Evolutionary conservation across 2,329 filamentous ascomycete species (phyloP).

Genomic region (Fusarium sp.): DNA sequence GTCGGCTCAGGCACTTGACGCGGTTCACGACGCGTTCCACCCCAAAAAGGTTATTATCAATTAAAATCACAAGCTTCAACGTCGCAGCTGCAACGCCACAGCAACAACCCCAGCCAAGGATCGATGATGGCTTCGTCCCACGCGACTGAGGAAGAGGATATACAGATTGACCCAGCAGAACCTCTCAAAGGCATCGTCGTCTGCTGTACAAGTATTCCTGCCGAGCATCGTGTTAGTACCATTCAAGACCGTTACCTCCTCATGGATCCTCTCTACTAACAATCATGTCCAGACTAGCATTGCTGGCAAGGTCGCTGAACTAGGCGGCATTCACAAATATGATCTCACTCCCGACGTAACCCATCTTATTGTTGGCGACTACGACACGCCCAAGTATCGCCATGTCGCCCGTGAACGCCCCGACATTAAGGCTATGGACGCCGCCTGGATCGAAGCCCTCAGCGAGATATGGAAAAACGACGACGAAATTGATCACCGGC

Average conservation of each 20-base stretch:
- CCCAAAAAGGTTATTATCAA: constrained; percentile 39
- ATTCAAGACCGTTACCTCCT: constrained; percentile 37
- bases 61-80: constrained; percentile 35
- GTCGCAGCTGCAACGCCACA: constrained; percentile 33
- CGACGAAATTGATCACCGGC: constrained; percentile 79
- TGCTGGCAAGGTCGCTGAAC: constrained; percentile 77
- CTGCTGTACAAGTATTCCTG: constrained; percentile 88
- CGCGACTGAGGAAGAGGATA: constrained; percentile 46
- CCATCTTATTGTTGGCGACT: constrained; percentile 91
- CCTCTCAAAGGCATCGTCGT: constrained; percentile 81
- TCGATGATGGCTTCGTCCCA: constrained; percentile 51
- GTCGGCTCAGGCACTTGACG: constrained; percentile 43
- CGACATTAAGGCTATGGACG: constrained; percentile 86
- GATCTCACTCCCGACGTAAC: constrained; percentile 97
- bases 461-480: constrained; percentile 85
- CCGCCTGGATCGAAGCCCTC: constrained; percentile 88
- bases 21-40: constrained; percentile 44
- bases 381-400: constrained; percentile 92
- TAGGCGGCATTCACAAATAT: constrained; percentile 89
- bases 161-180: constrained; percentile 68
- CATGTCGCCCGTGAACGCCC: constrained; percentile 92
- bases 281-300: constrained; percentile 64
- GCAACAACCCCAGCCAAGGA: constrained; percentile 25
- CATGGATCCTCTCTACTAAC: constrained; percentile 12
- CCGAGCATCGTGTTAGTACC: constrained; percentile 79